A percentile compares a stretch with the other conserved stretches of the same genome.
These are phyloP conservation scores for Coemansia sp. DNA, from an alignment of 192 early-diverging fungal genomes.

Conservation along the genomic window DNA sequence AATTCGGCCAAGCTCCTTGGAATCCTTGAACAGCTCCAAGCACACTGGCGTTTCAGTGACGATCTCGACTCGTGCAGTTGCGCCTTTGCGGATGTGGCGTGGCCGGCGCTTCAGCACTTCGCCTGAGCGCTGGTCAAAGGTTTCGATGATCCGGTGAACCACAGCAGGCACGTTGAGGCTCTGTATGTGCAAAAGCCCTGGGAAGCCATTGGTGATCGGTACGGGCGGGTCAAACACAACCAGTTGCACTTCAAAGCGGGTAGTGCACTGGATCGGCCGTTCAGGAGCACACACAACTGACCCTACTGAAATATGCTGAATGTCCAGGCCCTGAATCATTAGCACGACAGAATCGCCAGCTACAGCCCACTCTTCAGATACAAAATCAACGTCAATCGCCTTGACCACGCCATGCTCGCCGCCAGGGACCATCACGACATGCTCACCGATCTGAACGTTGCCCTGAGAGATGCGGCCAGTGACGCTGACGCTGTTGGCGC, in stretches of 20 bases:
- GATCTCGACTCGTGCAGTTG: slow-evolving; percentile 85
- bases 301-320: slow-evolving; percentile 63
- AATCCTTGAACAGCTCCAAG: slow-evolving; percentile 80
- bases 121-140: slow-evolving; percentile 80
- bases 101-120: slow-evolving; percentile 87
- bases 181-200: slow-evolving; percentile 83
- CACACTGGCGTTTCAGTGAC: slow-evolving; percentile 74
- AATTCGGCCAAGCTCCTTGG: slow-evolving; percentile 86
- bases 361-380: slow-evolving; percentile 80
- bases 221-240: slow-evolving; percentile 92
- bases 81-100: slow-evolving; percentile 58
- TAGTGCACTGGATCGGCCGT: slow-evolving; percentile 75
- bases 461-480: slow-evolving; percentile 88
- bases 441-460: slow-evolving; percentile 84
- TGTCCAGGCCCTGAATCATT: slow-evolving; percentile 61
- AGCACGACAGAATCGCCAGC: slow-evolving; percentile 91
- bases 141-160: slow-evolving; percentile 73
- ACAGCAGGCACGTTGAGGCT: slow-evolving; percentile 78
- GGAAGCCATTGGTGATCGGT: slow-evolving; percentile 91
- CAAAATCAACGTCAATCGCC: slow-evolving; percentile 74
- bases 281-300: slow-evolving; percentile 78
- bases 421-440: slow-evolving; percentile 79
- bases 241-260: slow-evolving; percentile 79
- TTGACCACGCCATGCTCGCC: slow-evolving; percentile 75
- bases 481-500: slow-evolving; percentile 73